Evolutionary conservation across 2,329 filamentous ascomycete species (phyloP), one percentile per base, ranked within the genome.

Genomic region (Cercospora berteroae): DNA sequence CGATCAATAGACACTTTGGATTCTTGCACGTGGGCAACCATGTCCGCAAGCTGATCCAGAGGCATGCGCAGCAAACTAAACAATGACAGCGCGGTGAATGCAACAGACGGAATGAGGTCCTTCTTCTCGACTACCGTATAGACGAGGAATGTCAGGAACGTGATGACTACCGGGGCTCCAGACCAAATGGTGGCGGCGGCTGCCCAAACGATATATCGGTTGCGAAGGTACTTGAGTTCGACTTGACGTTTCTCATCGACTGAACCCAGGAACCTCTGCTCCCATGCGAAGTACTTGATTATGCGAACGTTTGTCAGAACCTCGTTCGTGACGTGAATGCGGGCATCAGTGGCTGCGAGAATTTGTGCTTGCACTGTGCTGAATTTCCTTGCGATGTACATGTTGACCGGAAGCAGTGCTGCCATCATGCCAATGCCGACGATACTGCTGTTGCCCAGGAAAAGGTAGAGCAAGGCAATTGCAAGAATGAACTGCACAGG

Each of bases 211-310:
- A 97, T 88, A 80, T 96, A 99, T 68, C 94, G 88, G 44, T 87
- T 87, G 66, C 93, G 89, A 64, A 99, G 80, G 33, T 92, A 88
- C 73, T 86, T 88, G 61, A 99, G 84, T 79, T 99, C 95, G 3
- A 83, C 83, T 52, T 85, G 84, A 69, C 95, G 89, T 81, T 97
- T 97, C 78, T 97, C 94, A 68, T 96, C 91, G 36, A 99, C 93
- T 64, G 92, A 88, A 23, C 88, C 87, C 66, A 91, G 88, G 77
- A 97, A 99, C 2, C 94, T 90, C 74, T 93, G 89, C 79, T 99
- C 95, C 95, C 95, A 99, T 0, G 95, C 94, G 78, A 99, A 99
- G 80, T 95, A 99, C 78, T 99, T 99, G 86, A 99, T 98, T 78
- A 99, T 97, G 61, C 95, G 89, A 72, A 99, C 98, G 75, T 98